Percentiles rank a stretch among this genome's conserved stretches.
Evolutionary conservation across 2,329 filamentous ascomycete species (phyloP).

Genomic region (Exophiala sp.): DNA sequence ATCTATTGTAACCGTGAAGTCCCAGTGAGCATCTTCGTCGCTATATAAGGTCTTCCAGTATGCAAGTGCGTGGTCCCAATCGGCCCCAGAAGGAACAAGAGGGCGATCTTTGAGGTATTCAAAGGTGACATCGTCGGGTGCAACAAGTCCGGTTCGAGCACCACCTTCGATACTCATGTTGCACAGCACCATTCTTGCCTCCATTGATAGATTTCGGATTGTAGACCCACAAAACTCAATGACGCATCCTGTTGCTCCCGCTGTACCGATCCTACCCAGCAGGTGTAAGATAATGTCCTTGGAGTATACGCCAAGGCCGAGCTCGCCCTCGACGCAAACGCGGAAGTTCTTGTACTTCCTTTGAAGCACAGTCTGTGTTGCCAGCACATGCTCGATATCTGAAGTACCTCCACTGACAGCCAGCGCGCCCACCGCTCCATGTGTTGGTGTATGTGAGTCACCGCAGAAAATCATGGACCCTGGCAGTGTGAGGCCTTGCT

Average conservation of each 20-base stretch:
- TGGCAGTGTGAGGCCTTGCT: slow-evolving; percentile 96
- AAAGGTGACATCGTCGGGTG: slow-evolving; percentile 88
- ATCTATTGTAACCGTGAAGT: slow-evolving; percentile 82
- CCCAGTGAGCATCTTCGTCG: slow-evolving; percentile 82
- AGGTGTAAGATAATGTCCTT: slow-evolving; percentile 93
- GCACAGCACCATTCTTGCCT: slow-evolving; percentile 97
- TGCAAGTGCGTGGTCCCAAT: slow-evolving; percentile 81
- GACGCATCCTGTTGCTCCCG: slow-evolving; percentile 87
- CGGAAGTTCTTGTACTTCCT: slow-evolving; percentile 98
- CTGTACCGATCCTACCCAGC: slow-evolving; percentile 90
- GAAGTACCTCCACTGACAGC: slow-evolving; percentile 96
- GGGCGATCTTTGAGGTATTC: slow-evolving; percentile 91
- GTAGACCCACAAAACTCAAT: slow-evolving; percentile 97
- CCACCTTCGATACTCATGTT: slow-evolving; percentile 99
- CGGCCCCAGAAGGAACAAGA: slow-evolving; percentile 76
- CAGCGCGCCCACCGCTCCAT: slow-evolving; percentile 89
- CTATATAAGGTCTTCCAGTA: slow-evolving; percentile 87
- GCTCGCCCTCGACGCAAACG: slow-evolving; percentile 86
- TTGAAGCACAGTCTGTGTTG: slow-evolving; percentile 93
- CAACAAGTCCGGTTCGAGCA: slow-evolving; percentile 91
- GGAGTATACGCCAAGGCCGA: slow-evolving; percentile 85
- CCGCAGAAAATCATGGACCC: slow-evolving; percentile 95
- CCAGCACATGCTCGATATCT: slow-evolving; percentile 96
- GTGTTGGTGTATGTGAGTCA: slow-evolving; percentile 95
- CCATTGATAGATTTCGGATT: slow-evolving; percentile 84